Percentiles rank a stretch among this genome's conserved stretches.
phyloP scores from a whole-genome alignment of 2,329 filamentous ascomycete genomes.

The Aspergillus quadrilineatus region DNA sequence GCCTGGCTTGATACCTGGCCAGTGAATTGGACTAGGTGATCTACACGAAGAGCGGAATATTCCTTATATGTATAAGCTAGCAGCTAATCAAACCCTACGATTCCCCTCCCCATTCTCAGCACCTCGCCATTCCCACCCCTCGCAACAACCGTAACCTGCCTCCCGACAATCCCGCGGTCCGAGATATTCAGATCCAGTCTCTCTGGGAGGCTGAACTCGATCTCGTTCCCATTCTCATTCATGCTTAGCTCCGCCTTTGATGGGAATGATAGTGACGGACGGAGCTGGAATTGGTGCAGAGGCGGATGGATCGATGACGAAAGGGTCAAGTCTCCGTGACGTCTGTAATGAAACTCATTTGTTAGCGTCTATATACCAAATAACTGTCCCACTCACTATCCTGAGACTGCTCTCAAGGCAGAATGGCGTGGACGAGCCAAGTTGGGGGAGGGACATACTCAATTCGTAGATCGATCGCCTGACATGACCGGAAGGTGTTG shows the following conservation, averaged over 20 bases:
- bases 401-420: no score
- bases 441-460: slow-evolving; percentile 26
- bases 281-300: slow-evolving; percentile 29
- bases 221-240: slow-evolving; percentile 6
- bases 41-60: not conserved
- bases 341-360: slow-evolving; percentile 13
- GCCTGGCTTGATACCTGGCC: not conserved
- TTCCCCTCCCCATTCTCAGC: slow-evolving; percentile 29
- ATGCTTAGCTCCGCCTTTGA: not conserved
- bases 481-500: slow-evolving; percentile 20
- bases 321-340: slow-evolving; percentile 28
- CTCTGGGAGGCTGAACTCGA: slow-evolving; percentile 32
- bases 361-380: no score
- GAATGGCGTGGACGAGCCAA: not conserved
- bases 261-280: not conserved
- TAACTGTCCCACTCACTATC: no score
- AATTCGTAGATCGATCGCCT: slow-evolving; percentile 31
- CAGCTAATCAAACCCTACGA: slow-evolving; percentile 36
- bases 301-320: not conserved
- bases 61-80: not conserved
- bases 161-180: slow-evolving; percentile 34
- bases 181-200: slow-evolving; percentile 36
- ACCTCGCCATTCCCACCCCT: slow-evolving; percentile 20
- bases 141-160: slow-evolving; percentile 31
- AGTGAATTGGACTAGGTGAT: not conserved